phyloP scores from a whole-genome alignment of 768 basidiomycete genomes.

The Leccinum longicurvipes region DNA sequence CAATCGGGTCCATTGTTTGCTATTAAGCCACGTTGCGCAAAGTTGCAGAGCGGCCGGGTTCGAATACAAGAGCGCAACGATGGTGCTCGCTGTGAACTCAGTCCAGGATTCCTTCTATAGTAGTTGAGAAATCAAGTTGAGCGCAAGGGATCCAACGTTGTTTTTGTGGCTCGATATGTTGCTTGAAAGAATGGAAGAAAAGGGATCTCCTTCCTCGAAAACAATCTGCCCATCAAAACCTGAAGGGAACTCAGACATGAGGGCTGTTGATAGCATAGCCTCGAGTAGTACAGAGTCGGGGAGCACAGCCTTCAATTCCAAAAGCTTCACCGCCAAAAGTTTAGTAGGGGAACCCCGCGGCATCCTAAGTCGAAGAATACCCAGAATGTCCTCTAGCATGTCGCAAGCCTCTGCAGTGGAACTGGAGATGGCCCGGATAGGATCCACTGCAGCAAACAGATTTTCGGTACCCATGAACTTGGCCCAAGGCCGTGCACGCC shows the following conservation, averaged over 20 bases:
- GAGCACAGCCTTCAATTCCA: constrained; percentile 36
- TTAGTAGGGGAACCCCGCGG: constrained; percentile 1
- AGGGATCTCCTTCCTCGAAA: constrained; percentile 3
- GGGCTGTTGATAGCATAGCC: constrained; percentile 42
- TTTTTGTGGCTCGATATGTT: background rate
- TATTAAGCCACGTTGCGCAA: constrained; percentile 41
- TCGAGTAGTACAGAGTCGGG: constrained; percentile 41
- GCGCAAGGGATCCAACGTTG: constrained; percentile 8
- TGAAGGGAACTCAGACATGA: constrained; percentile 35
- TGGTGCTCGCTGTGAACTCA: constrained; percentile 40
- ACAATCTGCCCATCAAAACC: constrained; percentile 24
- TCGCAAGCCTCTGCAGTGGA: constrained; percentile 5
- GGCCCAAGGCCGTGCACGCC: constrained; percentile 44
- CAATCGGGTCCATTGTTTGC: constrained; percentile 11
- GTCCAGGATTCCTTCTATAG: constrained; percentile 44
- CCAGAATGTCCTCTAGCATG: constrained; percentile 38
- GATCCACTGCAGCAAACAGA: constrained; percentile 44
- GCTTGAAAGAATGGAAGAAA: constrained; percentile 6
- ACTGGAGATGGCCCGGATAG: constrained; percentile 21
- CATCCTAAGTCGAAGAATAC: constrained; percentile 24
- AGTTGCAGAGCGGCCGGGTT: constrained; percentile 22
- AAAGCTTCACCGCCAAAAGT: constrained; percentile 36
- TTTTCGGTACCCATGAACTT: constrained; percentile 45
- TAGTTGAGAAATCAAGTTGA: constrained; percentile 33
- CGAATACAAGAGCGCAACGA: constrained; percentile 45